A percentile compares a stretch with the other conserved stretches of the same genome.
phyloP scores from a whole-genome alignment of 305 asterid genomes.

The Vinca major region DNA sequence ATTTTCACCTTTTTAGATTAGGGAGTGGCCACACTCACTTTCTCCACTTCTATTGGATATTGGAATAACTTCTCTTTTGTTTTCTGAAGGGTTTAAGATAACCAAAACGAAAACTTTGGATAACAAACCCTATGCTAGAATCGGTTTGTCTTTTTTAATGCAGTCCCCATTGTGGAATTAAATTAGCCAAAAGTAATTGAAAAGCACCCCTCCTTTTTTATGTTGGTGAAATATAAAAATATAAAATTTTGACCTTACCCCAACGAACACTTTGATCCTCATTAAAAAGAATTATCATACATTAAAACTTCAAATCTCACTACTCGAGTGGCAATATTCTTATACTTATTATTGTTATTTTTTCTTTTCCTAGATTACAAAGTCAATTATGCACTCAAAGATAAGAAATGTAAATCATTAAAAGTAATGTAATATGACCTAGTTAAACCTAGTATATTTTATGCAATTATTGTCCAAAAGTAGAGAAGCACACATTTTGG shows the following conservation, averaged over 20 bases:
- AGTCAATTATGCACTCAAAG: too few species aligned
- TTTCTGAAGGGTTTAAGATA: not conserved
- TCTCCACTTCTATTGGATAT: constrained; percentile 5
- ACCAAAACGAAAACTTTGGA: not conserved
- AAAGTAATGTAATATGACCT: too few species aligned
- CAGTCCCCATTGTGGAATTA: not conserved
- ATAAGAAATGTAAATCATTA: too few species aligned
- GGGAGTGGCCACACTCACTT: constrained; percentile 7
- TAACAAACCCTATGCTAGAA: not conserved
- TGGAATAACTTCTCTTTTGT: not conserved
- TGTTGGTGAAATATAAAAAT: not conserved
- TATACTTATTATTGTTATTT: too few species aligned
- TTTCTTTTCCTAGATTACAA: too few species aligned
- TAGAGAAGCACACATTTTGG: not conserved
- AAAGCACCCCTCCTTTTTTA: not conserved
- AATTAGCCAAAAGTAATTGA: not conserved
- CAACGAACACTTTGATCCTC: too few species aligned
- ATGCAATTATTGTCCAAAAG: not conserved
- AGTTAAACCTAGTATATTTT: too few species aligned
- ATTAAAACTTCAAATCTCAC: not conserved
- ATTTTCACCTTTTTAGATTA: too few species aligned
- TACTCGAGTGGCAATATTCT: not conserved
- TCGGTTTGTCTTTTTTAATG: not conserved
- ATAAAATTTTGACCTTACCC: too few species aligned
- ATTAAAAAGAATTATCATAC: too few species aligned